These are phyloP conservation scores for Dothideomycetidae sp. DNA, from an alignment of 2,329 filamentous ascomycete species.

Conservation along the genomic window DNA sequence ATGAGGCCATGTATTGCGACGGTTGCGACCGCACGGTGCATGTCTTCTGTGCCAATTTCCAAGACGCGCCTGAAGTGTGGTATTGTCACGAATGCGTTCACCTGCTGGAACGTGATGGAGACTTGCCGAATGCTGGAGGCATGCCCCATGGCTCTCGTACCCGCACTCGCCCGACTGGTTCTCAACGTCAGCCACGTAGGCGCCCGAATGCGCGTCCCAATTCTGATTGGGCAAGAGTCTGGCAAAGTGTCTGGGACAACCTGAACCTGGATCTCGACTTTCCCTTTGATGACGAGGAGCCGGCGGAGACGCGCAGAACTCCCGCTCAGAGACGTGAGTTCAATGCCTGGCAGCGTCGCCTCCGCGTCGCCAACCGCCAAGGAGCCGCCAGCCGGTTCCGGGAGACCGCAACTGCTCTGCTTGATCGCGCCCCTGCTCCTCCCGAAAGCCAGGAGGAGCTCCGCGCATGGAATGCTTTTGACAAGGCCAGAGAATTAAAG, in stretches of 20 bases:
- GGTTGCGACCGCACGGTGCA: constrained; percentile 83
- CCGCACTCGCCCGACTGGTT: constrained; percentile 2
- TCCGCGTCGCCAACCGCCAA: constrained; percentile 67
- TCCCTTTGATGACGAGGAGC: constrained; percentile 61
- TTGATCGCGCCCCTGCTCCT: constrained; percentile 34
- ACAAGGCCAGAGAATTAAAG: constrained; percentile 62
- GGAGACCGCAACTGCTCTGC: constrained; percentile 40
- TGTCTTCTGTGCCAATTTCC: constrained; percentile 77
- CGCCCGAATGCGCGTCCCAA: constrained; percentile 15
- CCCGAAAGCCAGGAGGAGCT: constrained; percentile 56
- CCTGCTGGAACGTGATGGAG: constrained; percentile 28
- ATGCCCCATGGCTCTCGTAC: constrained; percentile 1
- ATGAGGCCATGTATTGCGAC: constrained; percentile 78
- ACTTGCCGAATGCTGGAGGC: constrained; percentile 2
- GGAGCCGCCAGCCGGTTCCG: constrained; percentile 49
- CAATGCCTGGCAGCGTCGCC: constrained; percentile 66
- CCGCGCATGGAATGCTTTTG: constrained; percentile 79
- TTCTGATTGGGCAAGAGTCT: constrained; percentile 57
- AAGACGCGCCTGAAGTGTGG: constrained; percentile 47
- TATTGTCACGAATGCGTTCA: constrained; percentile 71
- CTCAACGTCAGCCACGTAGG: constrained; percentile 7
- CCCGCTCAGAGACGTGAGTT: constrained; percentile 43
- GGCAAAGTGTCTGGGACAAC: constrained; percentile 77
- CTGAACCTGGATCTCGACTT: constrained; percentile 69
- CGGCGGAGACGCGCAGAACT: constrained; percentile 40